phyloP scores from a whole-genome alignment of 148 eudicot species.

The Persicaria maculosa region DNA sequence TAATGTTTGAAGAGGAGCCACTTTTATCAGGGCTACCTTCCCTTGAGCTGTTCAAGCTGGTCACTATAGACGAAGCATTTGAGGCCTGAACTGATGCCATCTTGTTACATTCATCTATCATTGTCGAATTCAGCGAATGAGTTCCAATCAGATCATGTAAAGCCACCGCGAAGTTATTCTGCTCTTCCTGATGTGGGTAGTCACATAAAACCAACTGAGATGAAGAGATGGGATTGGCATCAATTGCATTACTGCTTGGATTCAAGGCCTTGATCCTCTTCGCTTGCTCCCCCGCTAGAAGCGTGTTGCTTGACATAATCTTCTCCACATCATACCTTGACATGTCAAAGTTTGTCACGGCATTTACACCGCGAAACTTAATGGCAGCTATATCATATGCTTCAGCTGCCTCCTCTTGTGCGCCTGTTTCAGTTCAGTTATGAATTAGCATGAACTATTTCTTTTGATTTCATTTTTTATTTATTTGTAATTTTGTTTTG shows the following conservation, averaged over 20 bases:
- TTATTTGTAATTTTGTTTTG: no score
- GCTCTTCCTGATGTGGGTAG: no score
- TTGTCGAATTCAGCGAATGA: no score
- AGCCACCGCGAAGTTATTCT: neutral
- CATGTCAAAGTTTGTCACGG: slow-evolving; percentile 86
- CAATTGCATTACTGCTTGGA: slow-evolving; percentile 5
- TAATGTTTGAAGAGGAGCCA: slow-evolving; percentile 15
- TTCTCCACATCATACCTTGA: slow-evolving; percentile 61
- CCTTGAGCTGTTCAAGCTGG: slow-evolving; percentile 69
- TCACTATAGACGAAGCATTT: slow-evolving; percentile 49
- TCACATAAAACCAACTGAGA: neutral
- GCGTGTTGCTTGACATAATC: slow-evolving; percentile 55
- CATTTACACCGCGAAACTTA: slow-evolving; percentile 69
- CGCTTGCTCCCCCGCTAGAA: slow-evolving; percentile 63
- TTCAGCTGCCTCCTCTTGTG: slow-evolving; percentile 95
- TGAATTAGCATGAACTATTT: neutral
- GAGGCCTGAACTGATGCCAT: slow-evolving; percentile 32
- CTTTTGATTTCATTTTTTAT: no score
- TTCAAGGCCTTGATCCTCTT: slow-evolving; percentile 32
- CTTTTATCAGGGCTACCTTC: slow-evolving; percentile 63
- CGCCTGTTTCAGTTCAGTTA: slow-evolving; percentile 31
- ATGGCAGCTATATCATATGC: slow-evolving; percentile 96
- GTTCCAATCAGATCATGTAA: neutral
- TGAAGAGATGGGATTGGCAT: neutral
- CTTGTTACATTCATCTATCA: slow-evolving; percentile 10